These are phyloP conservation scores for Magnusiomyces tetraspermus DNA, from an alignment of 1,139 yeast genomes.

Conservation along the genomic window DNA sequence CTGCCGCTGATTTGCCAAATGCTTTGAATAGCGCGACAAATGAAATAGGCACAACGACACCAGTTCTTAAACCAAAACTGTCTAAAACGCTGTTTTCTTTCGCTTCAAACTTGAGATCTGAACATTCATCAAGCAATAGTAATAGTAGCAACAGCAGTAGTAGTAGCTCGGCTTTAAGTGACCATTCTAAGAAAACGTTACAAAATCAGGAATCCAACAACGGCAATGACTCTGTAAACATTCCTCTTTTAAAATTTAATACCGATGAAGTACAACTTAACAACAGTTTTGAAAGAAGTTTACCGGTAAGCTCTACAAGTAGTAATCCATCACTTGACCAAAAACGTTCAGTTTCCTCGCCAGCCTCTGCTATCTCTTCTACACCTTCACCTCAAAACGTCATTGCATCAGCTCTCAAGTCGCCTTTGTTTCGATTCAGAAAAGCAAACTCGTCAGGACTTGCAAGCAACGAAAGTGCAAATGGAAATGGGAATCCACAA, in stretches of 20 bases:
- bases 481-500: slow-evolving; percentile 1
- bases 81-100: not conserved
- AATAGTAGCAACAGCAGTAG: not conserved
- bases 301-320: not conserved
- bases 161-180: not conserved
- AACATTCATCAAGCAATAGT: not conserved
- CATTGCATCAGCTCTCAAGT: slow-evolving; percentile 11
- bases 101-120: slow-evolving; percentile 1
- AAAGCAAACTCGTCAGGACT: slow-evolving; percentile 18
- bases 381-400: not conserved
- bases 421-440: slow-evolving; percentile 16
- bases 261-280: not conserved
- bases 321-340: not conserved
- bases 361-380: not conserved
- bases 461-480: slow-evolving; percentile 13
- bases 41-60: not conserved
- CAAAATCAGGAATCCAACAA: not conserved
- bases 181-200: not conserved
- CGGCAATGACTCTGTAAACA: not conserved
- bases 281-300: not conserved
- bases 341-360: not conserved
- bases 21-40: not conserved
- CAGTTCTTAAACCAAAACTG: not conserved
- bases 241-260: not conserved
- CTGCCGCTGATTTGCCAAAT: not conserved